Evolutionary conservation across 768 basidiomycete genomes (phyloP), one percentile per base, ranked within the genome.

Genomic region (Suillus spraguei): DNA sequence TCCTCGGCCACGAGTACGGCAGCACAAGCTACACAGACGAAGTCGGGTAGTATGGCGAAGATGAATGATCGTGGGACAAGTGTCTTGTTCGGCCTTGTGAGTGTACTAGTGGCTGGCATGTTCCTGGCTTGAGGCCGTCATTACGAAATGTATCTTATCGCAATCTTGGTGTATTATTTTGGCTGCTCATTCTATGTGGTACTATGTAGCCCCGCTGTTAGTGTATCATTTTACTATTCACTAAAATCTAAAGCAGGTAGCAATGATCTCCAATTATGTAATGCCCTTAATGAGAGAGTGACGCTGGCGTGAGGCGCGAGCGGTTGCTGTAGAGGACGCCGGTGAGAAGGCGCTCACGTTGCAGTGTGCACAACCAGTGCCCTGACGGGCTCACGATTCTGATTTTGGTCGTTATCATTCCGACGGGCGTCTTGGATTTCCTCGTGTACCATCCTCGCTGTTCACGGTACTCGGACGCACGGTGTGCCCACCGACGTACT

Each of bases 31-130:
- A 63, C 69, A 22, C 63, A 66, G 38, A 64, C 70, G 33, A 68
- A 67, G 9, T 35, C 59, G 4, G 65, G 60, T 49, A 62, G 66
- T 53, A 62, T 67, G n/a, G 39, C 62, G 47, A 60, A 62, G 44
- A 63, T 41, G 32, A 62, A 56, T 38, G 61, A 63, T 61, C 68
- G 61, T 63, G 69, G 69, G 65, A 73, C 73, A 52, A 72, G 73
- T 62, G 66, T 63, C 63, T 65, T 71, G 47, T 46, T 74, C 36
- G 68, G 69, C 44, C 61, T 71, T 33, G 54, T 69, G 17, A 66
- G 68, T 53, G 64, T 67, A 28, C 28, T 28, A 14, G 62, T 72
- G 22, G 59, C 65, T 47, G 74, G 72, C 9, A 36, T 67, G 52
- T 46, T 75, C 71, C 55, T 74, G 64, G 59, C 59, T 13, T 64